Evolutionary conservation across 257 asterid species (phyloP), one percentile per base, ranked within the genome.

Genomic region (Petunia axillaris): DNA sequence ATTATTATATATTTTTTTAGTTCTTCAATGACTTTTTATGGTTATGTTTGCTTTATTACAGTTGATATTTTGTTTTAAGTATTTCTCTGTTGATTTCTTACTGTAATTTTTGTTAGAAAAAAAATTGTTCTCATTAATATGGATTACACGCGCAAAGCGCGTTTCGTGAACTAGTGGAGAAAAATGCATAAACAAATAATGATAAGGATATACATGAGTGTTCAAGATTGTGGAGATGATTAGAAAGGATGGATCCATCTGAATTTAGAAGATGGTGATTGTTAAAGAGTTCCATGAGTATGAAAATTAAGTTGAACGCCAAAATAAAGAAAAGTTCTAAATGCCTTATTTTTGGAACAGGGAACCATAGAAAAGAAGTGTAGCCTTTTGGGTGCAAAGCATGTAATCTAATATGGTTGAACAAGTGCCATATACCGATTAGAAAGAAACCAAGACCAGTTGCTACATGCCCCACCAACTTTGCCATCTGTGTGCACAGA

Each of bases 191-290:
- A 4, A 92, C 44, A 36, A 88, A 84, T 88, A 91, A 91, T 14
- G 95, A 85, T 14, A 87, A 11, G 79, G 98, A 89, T n/a, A 94
- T 92, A 85, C 85, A 84, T 1, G 97, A 90, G 88, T 94, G 98
- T 84, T 94, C 98, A 8, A 90, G 65, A 82, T 94, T 92, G 63
- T 84, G 95, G 44, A 94, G 94, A 37, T 83, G 87, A 80, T 84
- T 80, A 13, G 91, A 78, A 0, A 90, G 88, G 84, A 93, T 90
- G 70, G 92, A 76, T 8, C 92, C 88, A 41, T 88, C 91, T 0
- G 81, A 37, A 48, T 89, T 85, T 0, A 86, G 2, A 1, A 87
- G 90, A 9, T 40, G 96, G 90, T 93, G 97, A 3, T 87, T 93
- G 3, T 73, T 25, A 79, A 87, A 80, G 57, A 93, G 88, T 78